Evolutionary conservation across 345 rosid species (phyloP), one percentile per base, ranked within the genome.

Genomic region (Ailanthus altissimus): DNA sequence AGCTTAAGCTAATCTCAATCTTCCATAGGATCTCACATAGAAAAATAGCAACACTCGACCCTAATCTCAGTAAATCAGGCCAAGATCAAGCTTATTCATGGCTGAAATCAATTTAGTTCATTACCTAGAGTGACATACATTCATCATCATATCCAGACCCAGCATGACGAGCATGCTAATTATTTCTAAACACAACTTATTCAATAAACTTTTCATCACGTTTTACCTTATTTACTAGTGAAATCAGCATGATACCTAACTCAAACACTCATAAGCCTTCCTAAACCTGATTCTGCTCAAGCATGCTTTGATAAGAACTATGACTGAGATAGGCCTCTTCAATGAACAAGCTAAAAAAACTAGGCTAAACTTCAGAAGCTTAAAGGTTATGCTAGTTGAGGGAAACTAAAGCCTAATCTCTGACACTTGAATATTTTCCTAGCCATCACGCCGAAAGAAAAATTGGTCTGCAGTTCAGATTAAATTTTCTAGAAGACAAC

Each of bases 391-490:
- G 26, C n/a, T 56, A 21, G 26, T 56, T 56, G 60, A n/a, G 12
- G n/a, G 60, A 56, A 56, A 56, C 60, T 56, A n/a, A 62, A 62
- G 67, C 42, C 67, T 62, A 62, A 32, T 62, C 10, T 62, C 42
- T 21, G 15, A 18, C 51, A 43, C 36, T 12, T 65, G 49, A 43
- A 42, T 42, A 66, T 66, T 66, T 65, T 66, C 51, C 70, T 43
- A 42, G 70, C 16, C 8, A 8, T 12, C 36, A 1, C 10, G 70
- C 53, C 53, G 43, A 43, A n/a, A 66, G 8, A 10, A 66, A 12
- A 43, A 20, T 10, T 66, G 43, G 66, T 32, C 40, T n/a, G 28
- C 21, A 43, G 51, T 61, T 66, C 28, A 21, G 25, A 21, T 66
- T 42, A 51, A 43, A 66, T 11, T 43, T 36, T 38, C 47, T 51